Conservation (phyloP, 1,284 basidiomycete species). For the Mycosarcoma maydis region DNA sequence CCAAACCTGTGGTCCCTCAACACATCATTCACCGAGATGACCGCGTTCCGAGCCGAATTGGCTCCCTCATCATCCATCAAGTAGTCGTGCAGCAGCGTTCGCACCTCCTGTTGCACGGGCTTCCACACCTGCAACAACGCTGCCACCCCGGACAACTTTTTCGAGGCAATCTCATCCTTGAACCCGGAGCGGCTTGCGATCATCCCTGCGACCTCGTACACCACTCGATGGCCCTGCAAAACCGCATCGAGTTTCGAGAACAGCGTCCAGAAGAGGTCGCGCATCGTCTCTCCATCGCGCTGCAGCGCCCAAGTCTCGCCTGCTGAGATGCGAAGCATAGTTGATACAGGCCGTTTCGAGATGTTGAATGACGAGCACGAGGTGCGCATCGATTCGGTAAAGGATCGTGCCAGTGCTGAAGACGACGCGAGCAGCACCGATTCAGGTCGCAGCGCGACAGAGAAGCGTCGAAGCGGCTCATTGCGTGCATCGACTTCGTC, state of each 20-base stretch:
- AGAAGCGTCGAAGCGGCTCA: constrained; percentile 70
- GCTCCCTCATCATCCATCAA: constrained; percentile 87
- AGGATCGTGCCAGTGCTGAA: constrained; percentile 41
- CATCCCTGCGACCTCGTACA: constrained; percentile 78
- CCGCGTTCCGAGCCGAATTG: constrained; percentile 80
- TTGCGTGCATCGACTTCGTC: constrained; percentile 81
- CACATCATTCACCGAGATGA: constrained; percentile 92
- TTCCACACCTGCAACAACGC: constrained; percentile 85
- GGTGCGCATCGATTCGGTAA: constrained; percentile 42
- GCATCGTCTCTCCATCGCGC: constrained; percentile 66
- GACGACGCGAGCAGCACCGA: constrained; percentile 59
- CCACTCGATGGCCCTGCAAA: constrained; percentile 88
- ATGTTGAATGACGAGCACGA: constrained; percentile 49
- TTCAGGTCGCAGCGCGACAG: constrained; percentile 75
- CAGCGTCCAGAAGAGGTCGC: constrained; percentile 95
- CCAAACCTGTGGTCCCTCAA: constrained; percentile 69
- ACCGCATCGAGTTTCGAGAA: constrained; percentile 97
- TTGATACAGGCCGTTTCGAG: constrained; percentile 20
- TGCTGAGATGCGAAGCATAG: constrained; percentile 47
- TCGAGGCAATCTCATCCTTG: constrained; percentile 41
- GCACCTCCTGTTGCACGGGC: constrained; percentile 83
- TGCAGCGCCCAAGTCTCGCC: constrained; percentile 56
- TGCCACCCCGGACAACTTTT: constrained; percentile 35
- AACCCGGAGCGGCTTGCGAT: constrained; percentile 51
- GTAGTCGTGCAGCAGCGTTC: constrained; percentile 88